These are phyloP conservation scores for Tolypocladium sp. DNA, from an alignment of 2,329 filamentous ascomycete species.

Conservation along the genomic window DNA sequence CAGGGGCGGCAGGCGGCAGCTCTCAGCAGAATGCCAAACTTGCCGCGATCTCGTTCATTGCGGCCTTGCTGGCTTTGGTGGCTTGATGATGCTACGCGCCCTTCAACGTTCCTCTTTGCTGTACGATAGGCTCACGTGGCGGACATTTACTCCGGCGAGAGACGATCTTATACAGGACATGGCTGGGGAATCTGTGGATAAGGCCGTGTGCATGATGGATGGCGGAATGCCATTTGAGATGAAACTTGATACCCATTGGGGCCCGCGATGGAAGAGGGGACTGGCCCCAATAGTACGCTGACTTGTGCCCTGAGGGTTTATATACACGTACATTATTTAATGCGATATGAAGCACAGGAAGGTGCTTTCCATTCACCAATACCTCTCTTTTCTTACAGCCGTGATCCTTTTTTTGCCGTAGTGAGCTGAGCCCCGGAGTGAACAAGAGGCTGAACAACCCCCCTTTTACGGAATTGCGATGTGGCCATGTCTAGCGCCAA, in stretches of 20 bases:
- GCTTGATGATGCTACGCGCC: neutral
- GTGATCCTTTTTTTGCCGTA: no score
- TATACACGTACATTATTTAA: slow-evolving; percentile 3
- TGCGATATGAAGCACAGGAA: neutral
- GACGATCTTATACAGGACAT: neutral
- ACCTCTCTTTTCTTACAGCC: neutral
- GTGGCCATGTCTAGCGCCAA: neutral
- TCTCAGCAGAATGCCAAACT: neutral
- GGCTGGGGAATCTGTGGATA: neutral
- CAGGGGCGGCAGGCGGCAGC: slow-evolving; percentile 2
- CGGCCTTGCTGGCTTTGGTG: neutral
- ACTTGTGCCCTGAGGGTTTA: neutral
- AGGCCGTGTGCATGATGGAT: neutral
- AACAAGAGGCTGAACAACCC: neutral
- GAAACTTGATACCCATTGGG: slow-evolving; percentile 2
- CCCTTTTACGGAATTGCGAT: neutral
- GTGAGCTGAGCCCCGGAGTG: neutral
- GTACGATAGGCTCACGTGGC: neutral
- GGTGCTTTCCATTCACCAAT: neutral
- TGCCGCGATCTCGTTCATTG: neutral
- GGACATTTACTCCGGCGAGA: neutral
- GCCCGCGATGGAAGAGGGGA: neutral
- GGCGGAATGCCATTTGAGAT: neutral
- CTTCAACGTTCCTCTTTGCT: neutral
- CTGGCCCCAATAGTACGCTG: neutral